Evolutionary conservation across 2,329 filamentous ascomycete species (phyloP).

Genomic region (Beauveria varroae): DNA sequence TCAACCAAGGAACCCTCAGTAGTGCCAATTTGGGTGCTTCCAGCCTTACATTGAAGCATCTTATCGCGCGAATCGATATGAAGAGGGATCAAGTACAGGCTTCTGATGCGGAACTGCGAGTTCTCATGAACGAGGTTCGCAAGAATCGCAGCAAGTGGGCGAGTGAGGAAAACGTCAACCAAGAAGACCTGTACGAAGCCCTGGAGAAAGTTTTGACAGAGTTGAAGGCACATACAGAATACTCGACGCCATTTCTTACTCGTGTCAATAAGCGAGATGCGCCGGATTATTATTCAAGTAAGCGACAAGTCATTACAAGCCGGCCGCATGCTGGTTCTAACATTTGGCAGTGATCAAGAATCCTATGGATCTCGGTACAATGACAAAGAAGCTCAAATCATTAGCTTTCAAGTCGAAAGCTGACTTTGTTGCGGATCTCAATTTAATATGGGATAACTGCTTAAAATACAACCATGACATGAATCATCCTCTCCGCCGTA

Average conservation of each 20-base stretch:
- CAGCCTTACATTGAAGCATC: slow-evolving; percentile 90
- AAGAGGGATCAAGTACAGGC: slow-evolving; percentile 86
- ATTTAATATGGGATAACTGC: slow-evolving; percentile 96
- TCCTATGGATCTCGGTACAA: slow-evolving; percentile 94
- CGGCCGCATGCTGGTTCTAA: slow-evolving; percentile 18
- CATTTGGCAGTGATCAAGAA: slow-evolving; percentile 70
- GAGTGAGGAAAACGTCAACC: slow-evolving; percentile 92
- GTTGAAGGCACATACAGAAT: slow-evolving; percentile 93
- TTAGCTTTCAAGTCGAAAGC: slow-evolving; percentile 79
- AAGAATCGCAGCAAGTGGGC: slow-evolving; percentile 99
- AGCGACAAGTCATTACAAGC: slow-evolving; percentile 29
- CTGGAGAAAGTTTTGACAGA: slow-evolving; percentile 95
- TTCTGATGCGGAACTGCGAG: slow-evolving; percentile 85
- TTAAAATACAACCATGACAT: slow-evolving; percentile 91
- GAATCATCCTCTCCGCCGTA: slow-evolving; percentile 78
- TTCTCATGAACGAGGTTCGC: slow-evolving; percentile 91
- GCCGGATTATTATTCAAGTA: slow-evolving; percentile 87
- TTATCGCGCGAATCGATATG: slow-evolving; percentile 91
- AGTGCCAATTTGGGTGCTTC: slow-evolving; percentile 93
- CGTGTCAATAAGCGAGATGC: slow-evolving; percentile 95
- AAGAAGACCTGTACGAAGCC: slow-evolving; percentile 96
- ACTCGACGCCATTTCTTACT: slow-evolving; percentile 91
- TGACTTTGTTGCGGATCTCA: slow-evolving; percentile 89
- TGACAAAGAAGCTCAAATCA: slow-evolving; percentile 94
- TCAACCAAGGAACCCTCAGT: slow-evolving; percentile 81